Conservation (phyloP, 2,329 filamentous ascomycete genomes). For the Colletotrichum brevisporum region DNA sequence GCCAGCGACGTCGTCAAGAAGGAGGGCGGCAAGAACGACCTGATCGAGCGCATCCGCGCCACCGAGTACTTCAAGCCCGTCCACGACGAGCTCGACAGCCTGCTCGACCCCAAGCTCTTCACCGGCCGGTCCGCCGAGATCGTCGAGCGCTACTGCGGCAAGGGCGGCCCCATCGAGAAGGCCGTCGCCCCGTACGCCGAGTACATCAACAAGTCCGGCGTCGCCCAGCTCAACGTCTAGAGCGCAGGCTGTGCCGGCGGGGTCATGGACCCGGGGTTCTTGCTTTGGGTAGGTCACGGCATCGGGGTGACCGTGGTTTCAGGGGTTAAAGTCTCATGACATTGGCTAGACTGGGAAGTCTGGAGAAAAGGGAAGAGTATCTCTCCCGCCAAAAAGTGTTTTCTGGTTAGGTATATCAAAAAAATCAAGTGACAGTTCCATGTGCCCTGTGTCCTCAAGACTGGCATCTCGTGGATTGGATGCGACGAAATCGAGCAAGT, state of each 20-base stretch:
- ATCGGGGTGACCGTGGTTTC: neutral
- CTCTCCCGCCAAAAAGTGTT: neutral
- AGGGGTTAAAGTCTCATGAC: neutral
- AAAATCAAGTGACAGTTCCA: too few relatives aligned
- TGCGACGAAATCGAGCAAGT: too few relatives aligned
- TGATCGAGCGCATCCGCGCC: constrained; percentile 78
- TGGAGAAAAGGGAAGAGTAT: too few relatives aligned
- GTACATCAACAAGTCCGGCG: constrained; percentile 51
- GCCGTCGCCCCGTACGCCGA: constrained; percentile 54
- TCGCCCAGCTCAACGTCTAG: constrained; percentile 56
- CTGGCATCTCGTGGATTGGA: too few relatives aligned
- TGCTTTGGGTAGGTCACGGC: neutral
- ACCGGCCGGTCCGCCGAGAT: constrained; percentile 61
- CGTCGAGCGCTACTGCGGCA: constrained; percentile 61
- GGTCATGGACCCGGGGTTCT: neutral
- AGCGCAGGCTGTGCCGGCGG: neutral
- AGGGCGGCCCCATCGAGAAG: constrained; percentile 55
- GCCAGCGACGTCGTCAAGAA: constrained; percentile 73
- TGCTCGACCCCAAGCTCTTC: constrained; percentile 74
- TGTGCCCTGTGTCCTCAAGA: too few relatives aligned
- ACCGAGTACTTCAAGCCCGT: constrained; percentile 83
- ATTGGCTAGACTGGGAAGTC: neutral
- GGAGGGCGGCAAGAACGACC: constrained; percentile 54
- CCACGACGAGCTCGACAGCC: constrained; percentile 75
- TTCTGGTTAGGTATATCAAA: neutral